A percentile compares a stretch with the other conserved stretches of the same genome.
Evolutionary conservation across 139 green algal species (phyloP).

Genomic region (Picochlorum sp.): DNA sequence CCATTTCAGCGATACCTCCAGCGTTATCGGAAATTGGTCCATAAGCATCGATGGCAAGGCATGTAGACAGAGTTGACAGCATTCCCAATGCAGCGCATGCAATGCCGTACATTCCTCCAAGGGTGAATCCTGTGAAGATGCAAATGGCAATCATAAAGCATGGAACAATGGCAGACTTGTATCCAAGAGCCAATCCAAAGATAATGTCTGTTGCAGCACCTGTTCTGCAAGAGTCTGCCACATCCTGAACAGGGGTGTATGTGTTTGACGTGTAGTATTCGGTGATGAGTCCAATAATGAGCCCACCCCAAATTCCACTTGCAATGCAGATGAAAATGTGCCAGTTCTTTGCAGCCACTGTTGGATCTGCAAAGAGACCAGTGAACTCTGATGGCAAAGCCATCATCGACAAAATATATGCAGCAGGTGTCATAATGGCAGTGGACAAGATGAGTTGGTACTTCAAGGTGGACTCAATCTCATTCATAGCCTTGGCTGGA

Average conservation of each 20-base stretch:
- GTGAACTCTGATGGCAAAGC: slow-evolving; percentile 58
- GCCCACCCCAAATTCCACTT: slow-evolving; percentile 86
- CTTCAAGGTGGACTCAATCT: slow-evolving; percentile 90
- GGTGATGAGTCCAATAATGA: slow-evolving; percentile 91
- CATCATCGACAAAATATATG: slow-evolving; percentile 29
- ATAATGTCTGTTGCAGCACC: slow-evolving; percentile 96
- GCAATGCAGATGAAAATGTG: slow-evolving; percentile 92
- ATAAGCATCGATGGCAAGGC: slow-evolving; percentile 94
- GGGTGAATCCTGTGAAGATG: slow-evolving; percentile 83
- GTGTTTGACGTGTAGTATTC: slow-evolving; percentile 97
- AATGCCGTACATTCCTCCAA: slow-evolving; percentile 90
- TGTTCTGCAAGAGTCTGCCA: slow-evolving; percentile 90
- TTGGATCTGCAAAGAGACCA: slow-evolving; percentile 49
- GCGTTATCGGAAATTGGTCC: slow-evolving; percentile 95
- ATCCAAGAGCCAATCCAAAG: slow-evolving; percentile 95
- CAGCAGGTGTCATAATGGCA: slow-evolving; percentile 75
- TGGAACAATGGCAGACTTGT: slow-evolving; percentile 91
- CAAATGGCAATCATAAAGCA: slow-evolving; percentile 77
- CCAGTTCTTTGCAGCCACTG: slow-evolving; percentile 69
- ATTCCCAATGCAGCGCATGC: slow-evolving; percentile 93
- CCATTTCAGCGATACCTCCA: slow-evolving; percentile 97
- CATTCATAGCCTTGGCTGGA: slow-evolving; percentile 53
- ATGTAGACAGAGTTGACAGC: slow-evolving; percentile 86
- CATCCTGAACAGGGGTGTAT: slow-evolving; percentile 68
- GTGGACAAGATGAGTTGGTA: slow-evolving; percentile 87